Evolutionary conservation across 2,329 filamentous ascomycete genomes (phyloP).

Genomic region (Blastomyces emzantsi): DNA sequence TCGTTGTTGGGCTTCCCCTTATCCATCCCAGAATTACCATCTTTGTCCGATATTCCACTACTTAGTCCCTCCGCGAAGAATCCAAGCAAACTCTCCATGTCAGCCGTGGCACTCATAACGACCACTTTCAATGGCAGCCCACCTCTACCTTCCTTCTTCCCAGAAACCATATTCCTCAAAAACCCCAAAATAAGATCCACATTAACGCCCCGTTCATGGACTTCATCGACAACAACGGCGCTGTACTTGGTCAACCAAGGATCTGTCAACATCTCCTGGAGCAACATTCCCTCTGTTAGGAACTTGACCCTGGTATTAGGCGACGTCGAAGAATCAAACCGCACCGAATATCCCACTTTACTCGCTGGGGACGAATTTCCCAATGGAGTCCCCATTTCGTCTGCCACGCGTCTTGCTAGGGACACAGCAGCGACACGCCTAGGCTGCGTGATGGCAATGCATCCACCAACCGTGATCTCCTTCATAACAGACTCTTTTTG

Average conservation of each 20-base stretch:
- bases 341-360: constrained; percentile 83
- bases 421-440: constrained; percentile 89
- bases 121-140: constrained; percentile 76
- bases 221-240: constrained; percentile 86
- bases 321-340: constrained; percentile 84
- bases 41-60: constrained; percentile 10
- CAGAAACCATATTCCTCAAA: constrained; percentile 62
- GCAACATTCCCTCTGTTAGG: constrained; percentile 88
- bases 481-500: constrained; percentile 17
- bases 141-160: constrained; percentile 52
- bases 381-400: constrained; percentile 63
- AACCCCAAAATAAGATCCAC: constrained; percentile 89
- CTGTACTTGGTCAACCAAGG: constrained; percentile 76
- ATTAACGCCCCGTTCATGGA: constrained; percentile 91
- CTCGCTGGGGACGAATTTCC: constrained; percentile 50
- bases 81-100: constrained; percentile 64
- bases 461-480: constrained; percentile 56
- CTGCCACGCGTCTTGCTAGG: constrained; percentile 75
- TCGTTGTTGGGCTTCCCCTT: background rate
- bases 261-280: constrained; percentile 87
- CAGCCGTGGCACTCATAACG: constrained; percentile 94
- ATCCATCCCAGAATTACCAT: background rate
- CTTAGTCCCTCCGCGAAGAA: constrained; percentile 54
- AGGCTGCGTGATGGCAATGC: constrained; percentile 90
- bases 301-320: constrained; percentile 82